phyloP scores from a whole-genome alignment of 2,329 filamentous ascomycete genomes.

The Penicillium palitans region DNA sequence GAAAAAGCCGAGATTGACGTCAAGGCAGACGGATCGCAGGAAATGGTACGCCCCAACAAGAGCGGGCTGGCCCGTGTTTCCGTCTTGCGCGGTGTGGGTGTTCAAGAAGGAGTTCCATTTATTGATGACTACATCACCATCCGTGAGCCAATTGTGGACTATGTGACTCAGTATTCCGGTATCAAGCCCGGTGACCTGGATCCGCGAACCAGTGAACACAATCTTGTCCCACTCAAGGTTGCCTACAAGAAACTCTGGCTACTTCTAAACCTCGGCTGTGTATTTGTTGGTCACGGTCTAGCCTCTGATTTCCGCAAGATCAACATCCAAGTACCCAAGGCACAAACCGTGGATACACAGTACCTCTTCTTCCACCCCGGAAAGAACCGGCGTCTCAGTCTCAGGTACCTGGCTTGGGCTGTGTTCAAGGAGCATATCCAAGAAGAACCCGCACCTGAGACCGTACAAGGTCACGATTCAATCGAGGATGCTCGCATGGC shows the following conservation, averaged over 20 bases:
- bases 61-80: slow-evolving; percentile 92
- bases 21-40: slow-evolving; percentile 87
- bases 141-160: slow-evolving; percentile 88
- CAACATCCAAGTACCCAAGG: slow-evolving; percentile 90
- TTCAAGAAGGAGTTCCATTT: slow-evolving; percentile 78
- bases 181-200: slow-evolving; percentile 86
- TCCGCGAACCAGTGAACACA: slow-evolving; percentile 72
- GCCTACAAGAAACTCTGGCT: slow-evolving; percentile 99
- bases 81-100: slow-evolving; percentile 75
- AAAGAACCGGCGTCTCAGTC: slow-evolving; percentile 79
- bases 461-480: slow-evolving; percentile 70
- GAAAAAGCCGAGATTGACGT: slow-evolving; percentile 94
- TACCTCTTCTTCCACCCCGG: slow-evolving; percentile 82
- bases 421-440: slow-evolving; percentile 94
- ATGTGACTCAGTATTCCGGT: slow-evolving; percentile 90
- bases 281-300: slow-evolving; percentile 90
- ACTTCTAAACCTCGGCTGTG: slow-evolving; percentile 87
- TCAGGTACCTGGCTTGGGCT: slow-evolving; percentile 89
- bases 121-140: slow-evolving; percentile 97
- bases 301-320: slow-evolving; percentile 97
- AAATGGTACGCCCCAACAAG: slow-evolving; percentile 86
- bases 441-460: slow-evolving; percentile 60
- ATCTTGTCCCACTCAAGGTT: slow-evolving; percentile 81
- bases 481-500: slow-evolving; percentile 95
- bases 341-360: slow-evolving; percentile 91